Evolutionary conservation across 352 stramenopile species (phyloP), one percentile per base, ranked within the genome.

Genomic region (Plasmopara muralis): DNA sequence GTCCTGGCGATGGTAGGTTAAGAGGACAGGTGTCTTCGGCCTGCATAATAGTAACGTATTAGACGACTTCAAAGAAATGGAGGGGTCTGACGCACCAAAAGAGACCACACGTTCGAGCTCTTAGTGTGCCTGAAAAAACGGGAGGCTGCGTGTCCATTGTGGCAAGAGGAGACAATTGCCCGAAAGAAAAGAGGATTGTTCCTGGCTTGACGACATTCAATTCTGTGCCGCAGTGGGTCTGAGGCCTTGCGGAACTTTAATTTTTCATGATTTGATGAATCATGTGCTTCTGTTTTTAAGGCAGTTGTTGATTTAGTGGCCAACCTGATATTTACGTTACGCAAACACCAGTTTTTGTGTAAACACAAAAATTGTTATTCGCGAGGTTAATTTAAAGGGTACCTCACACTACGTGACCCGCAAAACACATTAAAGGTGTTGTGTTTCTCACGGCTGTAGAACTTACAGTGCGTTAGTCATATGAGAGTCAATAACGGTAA

Each of bases 61-160:
- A 66, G 35, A 37, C 12, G 54, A 37, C 4, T 55, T 28, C 42
- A 33, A 49, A 20, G 20, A 41, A 42, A 20, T n/a, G 47, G n/a
- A 20, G 10, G 9, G 0, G 12, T 44, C 47, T 9, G 20, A 60
- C 59, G 51, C 35, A 71, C 63, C 63, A 71, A 43, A 71, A 48
- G 18, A 57, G 29, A 30, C 55, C 54, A 13, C 51, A 71, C 8
- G 33, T 20, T 30, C 41, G 58, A 39, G 68, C 54, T 64, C 65
- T 62, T n/a, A 71, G 43, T 13, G 58, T 71, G 38, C 58, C 59
- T 12, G 63, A 64, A 47, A 61, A 71, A 35, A 61, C 53, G 9
- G 50, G 31, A 28, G 59, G 58, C 10, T 51, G 53, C 10, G 50
- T 40, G 47, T 67, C 46, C 63, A 71, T 71, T 49, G 15, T 53